Evolutionary conservation across 192 early-diverging fungal genomes (phyloP).

Genomic region (Blastocladiella britannica): DNA sequence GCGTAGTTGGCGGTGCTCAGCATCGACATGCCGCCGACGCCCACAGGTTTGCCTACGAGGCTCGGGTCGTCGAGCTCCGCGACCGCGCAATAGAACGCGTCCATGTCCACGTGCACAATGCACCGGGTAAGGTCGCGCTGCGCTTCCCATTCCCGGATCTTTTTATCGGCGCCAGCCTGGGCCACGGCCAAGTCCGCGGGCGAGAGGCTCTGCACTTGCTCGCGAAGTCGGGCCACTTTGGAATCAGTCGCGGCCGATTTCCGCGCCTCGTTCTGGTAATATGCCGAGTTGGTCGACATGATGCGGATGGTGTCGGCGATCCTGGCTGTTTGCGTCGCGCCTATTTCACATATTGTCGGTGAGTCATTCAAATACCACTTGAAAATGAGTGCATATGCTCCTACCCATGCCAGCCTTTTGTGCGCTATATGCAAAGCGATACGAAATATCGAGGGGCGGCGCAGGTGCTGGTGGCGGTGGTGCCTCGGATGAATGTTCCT

Average conservation of each 20-base stretch:
- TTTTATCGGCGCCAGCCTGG: conserved; percentile 12
- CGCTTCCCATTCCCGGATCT: conserved; percentile 15
- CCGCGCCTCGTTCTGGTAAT: neutral
- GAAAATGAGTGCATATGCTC: neutral
- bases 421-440: neutral
- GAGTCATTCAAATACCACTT: neutral
- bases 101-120: conserved; percentile 51
- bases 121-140: conserved; percentile 21
- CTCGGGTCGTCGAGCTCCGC: conserved; percentile 43
- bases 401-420: neutral
- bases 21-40: conserved; percentile 30
- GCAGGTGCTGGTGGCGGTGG: neutral
- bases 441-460: neutral
- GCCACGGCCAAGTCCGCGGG: conserved; percentile 16
- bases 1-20: conserved; percentile 44
- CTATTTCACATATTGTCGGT: neutral
- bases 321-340: neutral
- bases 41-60: conserved; percentile 39
- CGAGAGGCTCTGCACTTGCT: conserved; percentile 8
- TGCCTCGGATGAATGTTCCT: neutral
- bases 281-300: neutral
- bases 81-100: conserved; percentile 49
- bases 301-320: neutral
- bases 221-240: neutral
- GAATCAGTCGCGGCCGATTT: neutral